Evolutionary conservation across 129 eudicot genomes (phyloP).

Genomic region (Artemisia argyi): DNA sequence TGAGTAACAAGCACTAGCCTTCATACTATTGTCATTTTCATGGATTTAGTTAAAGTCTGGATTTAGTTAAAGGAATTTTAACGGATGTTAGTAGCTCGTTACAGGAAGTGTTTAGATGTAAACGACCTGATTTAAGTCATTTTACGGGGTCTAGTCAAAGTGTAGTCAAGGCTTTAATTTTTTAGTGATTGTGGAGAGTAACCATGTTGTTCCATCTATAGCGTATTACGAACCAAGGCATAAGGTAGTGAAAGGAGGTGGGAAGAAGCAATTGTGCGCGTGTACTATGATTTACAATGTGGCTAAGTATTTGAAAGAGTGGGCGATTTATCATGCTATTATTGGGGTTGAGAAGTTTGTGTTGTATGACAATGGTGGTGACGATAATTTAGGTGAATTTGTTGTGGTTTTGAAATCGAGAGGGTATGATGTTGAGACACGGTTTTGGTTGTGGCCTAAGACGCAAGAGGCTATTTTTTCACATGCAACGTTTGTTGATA

Average conservation of each 20-base stretch:
- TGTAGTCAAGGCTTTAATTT: constrained; percentile 44
- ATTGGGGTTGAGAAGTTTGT: constrained; percentile 74
- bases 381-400: constrained; percentile 42
- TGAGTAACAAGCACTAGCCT: not conserved
- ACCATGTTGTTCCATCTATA: constrained; percentile 53
- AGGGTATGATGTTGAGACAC: constrained; percentile 49
- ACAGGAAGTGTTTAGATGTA: constrained; percentile 89
- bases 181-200: constrained; percentile 34
- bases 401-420: constrained; percentile 34
- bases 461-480: constrained; percentile 91
- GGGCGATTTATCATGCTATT: constrained; percentile 69
- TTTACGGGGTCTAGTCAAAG: constrained; percentile 32
- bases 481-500: constrained; percentile 43
- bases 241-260: constrained; percentile 2
- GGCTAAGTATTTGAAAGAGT: constrained; percentile 66
- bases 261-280: constrained; percentile 59
- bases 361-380: constrained; percentile 78
- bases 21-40: too few species aligned
- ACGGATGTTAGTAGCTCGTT: constrained; percentile 62
- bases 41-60: too few species aligned
- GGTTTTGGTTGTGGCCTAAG: constrained; percentile 83
- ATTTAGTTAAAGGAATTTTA: constrained; percentile 36
- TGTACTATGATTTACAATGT: constrained; percentile 86
- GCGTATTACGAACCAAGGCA: constrained; percentile 61
- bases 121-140: constrained; percentile 36